Evolutionary conservation across 805 yeast species (phyloP).

Genomic region (Pichia paraexigua): DNA sequence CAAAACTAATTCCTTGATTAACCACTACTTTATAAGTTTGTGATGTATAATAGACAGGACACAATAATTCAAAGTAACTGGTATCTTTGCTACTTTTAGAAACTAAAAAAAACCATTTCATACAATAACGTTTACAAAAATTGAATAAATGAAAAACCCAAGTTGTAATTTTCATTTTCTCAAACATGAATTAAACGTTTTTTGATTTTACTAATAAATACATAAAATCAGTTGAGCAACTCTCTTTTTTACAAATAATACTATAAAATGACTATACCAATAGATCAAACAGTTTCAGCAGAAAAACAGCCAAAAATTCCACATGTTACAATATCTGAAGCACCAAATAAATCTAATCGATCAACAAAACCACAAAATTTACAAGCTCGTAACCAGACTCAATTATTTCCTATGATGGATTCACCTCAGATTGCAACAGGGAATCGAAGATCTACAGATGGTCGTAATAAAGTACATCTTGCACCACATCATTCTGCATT

Average conservation of each 20-base stretch:
- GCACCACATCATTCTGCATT: conserved; percentile 79
- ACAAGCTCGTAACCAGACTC: neutral
- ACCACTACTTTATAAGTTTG: neutral
- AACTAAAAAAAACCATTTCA: too few relatives aligned
- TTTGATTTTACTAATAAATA: too few relatives aligned
- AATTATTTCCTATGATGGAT: conserved; percentile 12
- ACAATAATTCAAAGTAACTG: too few relatives aligned
- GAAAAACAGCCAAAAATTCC: neutral
- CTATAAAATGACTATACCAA: neutral
- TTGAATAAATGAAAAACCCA: too few relatives aligned
- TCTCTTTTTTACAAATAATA: too few relatives aligned
- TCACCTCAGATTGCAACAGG: conserved; percentile 15
- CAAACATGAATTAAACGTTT: too few relatives aligned
- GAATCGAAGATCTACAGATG: conserved; percentile 7
- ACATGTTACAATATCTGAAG: neutral
- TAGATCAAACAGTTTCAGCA: neutral
- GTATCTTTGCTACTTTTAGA: neutral
- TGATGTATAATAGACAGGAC: neutral
- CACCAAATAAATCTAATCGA: neutral
- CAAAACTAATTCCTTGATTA: too few relatives aligned
- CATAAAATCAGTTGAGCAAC: too few relatives aligned
- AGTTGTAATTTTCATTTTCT: too few relatives aligned
- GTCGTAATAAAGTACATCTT: conserved; percentile 41
- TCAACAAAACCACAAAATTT: neutral
- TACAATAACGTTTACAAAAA: too few relatives aligned